Base-by-base conservation (phyloP, 495 filamentous ascomycete genomes). In the Podospora pseudocomata region DNA sequence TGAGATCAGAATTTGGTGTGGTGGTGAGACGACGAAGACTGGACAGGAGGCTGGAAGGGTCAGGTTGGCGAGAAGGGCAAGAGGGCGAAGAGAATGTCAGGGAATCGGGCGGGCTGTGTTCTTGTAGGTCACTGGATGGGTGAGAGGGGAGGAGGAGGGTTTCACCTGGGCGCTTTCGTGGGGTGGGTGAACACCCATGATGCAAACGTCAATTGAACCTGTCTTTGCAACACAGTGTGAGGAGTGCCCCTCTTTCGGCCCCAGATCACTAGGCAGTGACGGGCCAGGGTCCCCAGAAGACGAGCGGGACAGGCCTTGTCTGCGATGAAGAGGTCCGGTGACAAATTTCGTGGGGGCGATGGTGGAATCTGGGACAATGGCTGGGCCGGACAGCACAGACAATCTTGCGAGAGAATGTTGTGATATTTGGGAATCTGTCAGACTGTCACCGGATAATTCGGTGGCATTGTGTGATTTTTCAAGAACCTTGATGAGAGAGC, bases 341-440 rank as follows among this genome's bases (percentile, higher is more conserved):
- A 74, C 68, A 67, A 67, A 72, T 63, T 49, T 32, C 26, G 39
- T 68, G 67, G 66, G 66, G 67, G 53, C 23, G 49, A 71, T 72
- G 71, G 65, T 69, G 69, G 67, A 66, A 30, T 27, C 26, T 66
- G 68, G 39, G 39, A 49, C 39, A 49, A 49, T 49, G 39, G 39
- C 57, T 66, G 65, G 62, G 57, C 28, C 59, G 39, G 39, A 27
- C 11, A 18, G 66, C 5, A 20, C 53, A 7, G 65, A 32, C 15
- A 28, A 73, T 76, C 72, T 74, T 75, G 72, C 71, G 23, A 77
- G 75, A 19, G 55, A 76, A 76, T 77, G 74, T 72, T 73, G 75
- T 69, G 67, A 76, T 77, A 73, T 77, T 73, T 62, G 63, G 60
- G 2, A 44, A 64, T 26, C n/a, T 20, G 15, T 58, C 20, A 23